Conservation (phyloP, 805 yeast genomes). For the Sugiyamaella mastotermitis region DNA sequence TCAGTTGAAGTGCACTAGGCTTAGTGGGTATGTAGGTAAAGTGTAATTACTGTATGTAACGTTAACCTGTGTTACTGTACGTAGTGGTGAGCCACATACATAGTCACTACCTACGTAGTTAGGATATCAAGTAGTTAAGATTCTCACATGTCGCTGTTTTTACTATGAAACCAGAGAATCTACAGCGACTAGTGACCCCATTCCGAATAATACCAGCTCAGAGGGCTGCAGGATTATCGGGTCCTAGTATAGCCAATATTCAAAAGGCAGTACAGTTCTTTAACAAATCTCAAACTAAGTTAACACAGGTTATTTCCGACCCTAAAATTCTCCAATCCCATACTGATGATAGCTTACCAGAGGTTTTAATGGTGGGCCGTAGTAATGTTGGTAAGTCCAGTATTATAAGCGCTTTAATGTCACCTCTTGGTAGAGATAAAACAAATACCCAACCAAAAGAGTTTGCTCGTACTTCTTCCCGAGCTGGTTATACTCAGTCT, state of each 20-base stretch:
- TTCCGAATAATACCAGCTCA: not conserved
- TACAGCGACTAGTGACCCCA: not conserved
- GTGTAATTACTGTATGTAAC: too few species aligned
- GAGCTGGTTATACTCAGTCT: constrained; percentile 55
- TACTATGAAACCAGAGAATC: not conserved
- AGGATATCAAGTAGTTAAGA: not conserved
- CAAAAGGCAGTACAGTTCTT: constrained; percentile 27
- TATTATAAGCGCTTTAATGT: constrained; percentile 49
- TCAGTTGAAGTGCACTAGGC: too few species aligned
- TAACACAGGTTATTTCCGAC: constrained; percentile 23
- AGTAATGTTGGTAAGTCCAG: constrained; percentile 88
- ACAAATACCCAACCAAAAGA: constrained; percentile 22
- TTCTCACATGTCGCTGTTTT: not conserved
- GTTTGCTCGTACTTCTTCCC: constrained; percentile 39
- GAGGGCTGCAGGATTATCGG: not conserved
- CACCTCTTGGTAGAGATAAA: constrained; percentile 25
- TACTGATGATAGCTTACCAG: constrained; percentile 45
- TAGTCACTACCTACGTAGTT: too few species aligned
- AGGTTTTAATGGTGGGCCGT: constrained; percentile 69
- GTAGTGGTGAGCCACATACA: too few species aligned
- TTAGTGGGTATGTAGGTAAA: too few species aligned
- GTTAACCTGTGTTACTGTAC: too few species aligned
- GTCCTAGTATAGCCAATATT: constrained; percentile 20
- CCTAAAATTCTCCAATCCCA: too few species aligned
- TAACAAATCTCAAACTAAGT: constrained; percentile 23